Evolutionary conservation across 2,329 filamentous ascomycete genomes (phyloP), one percentile per base, ranked within the genome.

Genomic region (Colletotrichum sp.): DNA sequence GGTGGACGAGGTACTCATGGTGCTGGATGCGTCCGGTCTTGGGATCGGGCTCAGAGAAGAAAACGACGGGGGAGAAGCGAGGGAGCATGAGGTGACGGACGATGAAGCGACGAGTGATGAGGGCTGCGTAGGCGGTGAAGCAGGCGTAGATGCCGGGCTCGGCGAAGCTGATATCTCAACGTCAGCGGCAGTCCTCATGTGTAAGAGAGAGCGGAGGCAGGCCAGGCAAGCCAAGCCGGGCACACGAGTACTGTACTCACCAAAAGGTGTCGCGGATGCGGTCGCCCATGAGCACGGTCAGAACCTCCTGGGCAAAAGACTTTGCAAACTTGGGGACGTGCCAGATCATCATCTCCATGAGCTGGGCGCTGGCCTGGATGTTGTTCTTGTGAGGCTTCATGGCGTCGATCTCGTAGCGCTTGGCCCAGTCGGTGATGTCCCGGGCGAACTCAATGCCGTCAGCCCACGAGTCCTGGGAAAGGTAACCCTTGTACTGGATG

Each of bases 181-280:
- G n/a, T 75, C 18, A 66, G 59, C 24, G 9, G n/a, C n/a, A 18
- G 52, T 6, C n/a, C 10, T 18, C n/a, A 52, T 21, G n/a, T 2
- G 44, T n/a, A 7, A 21, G n/a, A 52, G n/a, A 49, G 44, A 21
- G n/a, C 13, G 18, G 55, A 32, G 26, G 34, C 68, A 65, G 39
- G 55, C n/a, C 9, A 49, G 21, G 44, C 18, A 49, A 49, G n/a
- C 15, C n/a, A 36, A 16, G 62, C n/a, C 4, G 13, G n/a, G 62
- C 21, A n/a, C 8, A 18, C 39, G 28, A 12, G 16, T 9, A 28
- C 39, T n/a, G 18, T 49, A 81, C 88, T 82, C 84, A 93, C 91
- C 90, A 84, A 88, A 95, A 95, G 1, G 93, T 91, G 66, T 88
- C 88, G 18, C 94, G 87, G 64, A 95, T 84, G 15, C 90, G 88